Evolutionary conservation across 768 basidiomycete species (phyloP).

Genomic region (Exidia glandulosa): DNA sequence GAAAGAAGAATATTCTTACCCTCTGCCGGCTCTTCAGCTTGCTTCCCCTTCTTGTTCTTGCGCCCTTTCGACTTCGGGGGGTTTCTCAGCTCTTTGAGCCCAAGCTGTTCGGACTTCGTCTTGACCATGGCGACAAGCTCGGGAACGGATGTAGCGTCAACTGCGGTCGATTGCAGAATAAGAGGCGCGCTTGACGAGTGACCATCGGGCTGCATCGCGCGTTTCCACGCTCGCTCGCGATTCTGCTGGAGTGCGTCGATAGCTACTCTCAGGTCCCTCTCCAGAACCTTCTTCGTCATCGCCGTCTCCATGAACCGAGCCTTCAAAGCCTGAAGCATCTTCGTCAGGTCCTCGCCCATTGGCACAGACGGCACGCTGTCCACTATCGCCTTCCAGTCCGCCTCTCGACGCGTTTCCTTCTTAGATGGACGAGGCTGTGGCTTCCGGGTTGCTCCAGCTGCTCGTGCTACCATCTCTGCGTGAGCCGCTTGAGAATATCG

Average conservation of each 20-base stretch:
- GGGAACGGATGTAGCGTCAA: background rate
- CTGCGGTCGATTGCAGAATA: background rate
- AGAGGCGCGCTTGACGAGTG: no score
- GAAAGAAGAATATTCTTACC: background rate
- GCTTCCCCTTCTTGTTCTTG: slow-evolving; percentile 19
- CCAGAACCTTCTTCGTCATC: background rate
- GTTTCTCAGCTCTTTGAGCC: slow-evolving; percentile 7
- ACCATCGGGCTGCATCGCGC: no score
- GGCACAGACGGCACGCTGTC: slow-evolving; percentile 41
- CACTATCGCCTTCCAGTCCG: slow-evolving; percentile 55
- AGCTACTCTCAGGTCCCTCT: background rate
- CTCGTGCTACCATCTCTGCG: slow-evolving; percentile 16
- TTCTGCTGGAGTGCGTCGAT: background rate
- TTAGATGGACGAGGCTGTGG: slow-evolving; percentile 28
- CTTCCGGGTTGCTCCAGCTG: slow-evolving; percentile 10
- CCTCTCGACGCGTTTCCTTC: slow-evolving; percentile 44
- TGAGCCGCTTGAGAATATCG: slow-evolving; percentile 23
- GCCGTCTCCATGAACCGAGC: background rate
- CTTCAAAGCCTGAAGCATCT: background rate
- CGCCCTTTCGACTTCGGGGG: slow-evolving; percentile 20
- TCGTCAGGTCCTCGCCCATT: slow-evolving; percentile 11
- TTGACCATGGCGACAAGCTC: background rate
- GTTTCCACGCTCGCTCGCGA: no score
- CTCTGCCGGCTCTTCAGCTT: slow-evolving; percentile 10
- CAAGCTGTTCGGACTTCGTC: background rate